phyloP scores from a whole-genome alignment of 2,329 filamentous ascomycete species.

The Colletotrichum sp. region DNA sequence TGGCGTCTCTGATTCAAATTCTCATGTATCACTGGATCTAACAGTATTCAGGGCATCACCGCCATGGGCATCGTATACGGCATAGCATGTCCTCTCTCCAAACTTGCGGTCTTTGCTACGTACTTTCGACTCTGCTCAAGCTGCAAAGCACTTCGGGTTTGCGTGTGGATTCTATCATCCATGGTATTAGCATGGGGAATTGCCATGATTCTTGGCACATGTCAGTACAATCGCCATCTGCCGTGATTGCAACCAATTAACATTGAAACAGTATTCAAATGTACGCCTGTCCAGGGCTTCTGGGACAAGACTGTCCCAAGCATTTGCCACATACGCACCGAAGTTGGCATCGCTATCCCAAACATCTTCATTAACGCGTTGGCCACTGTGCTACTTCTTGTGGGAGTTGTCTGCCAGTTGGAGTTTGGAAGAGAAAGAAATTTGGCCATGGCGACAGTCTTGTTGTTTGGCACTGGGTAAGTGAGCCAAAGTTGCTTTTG shows the following conservation, averaged over 20 bases:
- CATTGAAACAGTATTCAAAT: background rate
- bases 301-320: background rate
- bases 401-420: background rate
- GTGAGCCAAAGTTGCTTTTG: background rate
- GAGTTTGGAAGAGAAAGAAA: background rate
- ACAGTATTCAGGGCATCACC: background rate
- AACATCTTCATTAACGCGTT: background rate
- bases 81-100: background rate
- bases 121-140: background rate
- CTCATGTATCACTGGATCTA: fast-evolving
- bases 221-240: background rate
- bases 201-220: background rate
- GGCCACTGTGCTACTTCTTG: background rate
- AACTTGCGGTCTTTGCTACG: background rate
- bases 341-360: background rate
- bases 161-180: background rate
- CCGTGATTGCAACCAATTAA: background rate
- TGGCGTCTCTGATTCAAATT: background rate
- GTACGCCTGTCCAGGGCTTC: background rate
- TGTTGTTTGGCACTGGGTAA: background rate
- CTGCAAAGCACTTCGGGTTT: background rate
- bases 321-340: background rate
- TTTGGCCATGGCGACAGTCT: background rate
- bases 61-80: background rate
- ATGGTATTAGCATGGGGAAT: background rate